Conservation (phyloP, 2,329 filamentous ascomycete species). For the Aspergillus arachidicola region DNA sequence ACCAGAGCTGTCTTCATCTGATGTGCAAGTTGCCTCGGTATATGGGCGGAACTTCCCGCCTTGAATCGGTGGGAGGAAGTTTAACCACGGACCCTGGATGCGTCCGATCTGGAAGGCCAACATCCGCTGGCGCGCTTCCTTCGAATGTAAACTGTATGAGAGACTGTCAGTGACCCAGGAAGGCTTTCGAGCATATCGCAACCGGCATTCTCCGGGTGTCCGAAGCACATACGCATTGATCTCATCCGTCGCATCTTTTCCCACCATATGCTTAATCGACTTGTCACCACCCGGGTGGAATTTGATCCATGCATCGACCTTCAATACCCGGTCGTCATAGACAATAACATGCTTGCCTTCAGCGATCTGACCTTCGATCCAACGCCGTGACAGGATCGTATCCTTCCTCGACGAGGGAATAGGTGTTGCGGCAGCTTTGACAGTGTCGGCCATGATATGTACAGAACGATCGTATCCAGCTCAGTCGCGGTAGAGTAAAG, state of each 20-base stretch:
- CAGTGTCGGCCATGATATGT: conserved; percentile 11
- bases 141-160: conserved; percentile 72
- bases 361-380: conserved; percentile 82
- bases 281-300: conserved; percentile 93
- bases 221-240: conserved; percentile 72
- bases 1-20: conserved; percentile 51
- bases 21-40: conserved; percentile 48
- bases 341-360: conserved; percentile 80
- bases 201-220: background rate
- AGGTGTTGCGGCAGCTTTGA: conserved; percentile 1
- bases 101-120: conserved; percentile 78
- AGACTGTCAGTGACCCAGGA: background rate
- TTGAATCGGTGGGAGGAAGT: conserved; percentile 90
- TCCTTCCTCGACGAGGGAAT: conserved; percentile 44
- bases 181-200: background rate
- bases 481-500: background rate
- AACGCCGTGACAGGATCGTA: conserved; percentile 58
- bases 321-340: conserved; percentile 77
- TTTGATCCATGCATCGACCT: conserved; percentile 82
- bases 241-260: conserved; percentile 91
- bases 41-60: conserved; percentile 73
- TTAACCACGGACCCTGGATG: conserved; percentile 79
- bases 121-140: conserved; percentile 76
- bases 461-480: conserved; percentile 4
- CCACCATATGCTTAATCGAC: conserved; percentile 90